These are phyloP conservation scores for barrel medic (Medicago truncatula) DNA, from an alignment of 306 rosid genomes.

Conservation along the genomic window MtrunA17r5.0-ANR NC_053043.1:17835501-17836000, in stretches of 20 bases:
- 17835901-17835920: conserved; percentile 63
- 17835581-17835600: neutral
- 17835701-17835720: conserved; percentile 40
- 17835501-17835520: conserved; percentile 56
- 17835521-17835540: conserved; percentile 74
- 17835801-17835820: conserved; percentile 30
- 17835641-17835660: conserved; percentile 44
- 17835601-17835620: conserved; percentile 20
- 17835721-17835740: conserved; percentile 16
- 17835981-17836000: conserved; percentile 39
- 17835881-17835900: conserved; percentile 53
- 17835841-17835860: conserved; percentile 20
- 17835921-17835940: conserved; percentile 67
- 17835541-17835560: conserved; percentile 58
- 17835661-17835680: conserved; percentile 29
- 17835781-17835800: conserved; percentile 22
- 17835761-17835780: conserved; percentile 37
- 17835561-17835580: conserved; percentile 37
- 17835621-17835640: conserved; percentile 76
- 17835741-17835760: conserved; percentile 12
- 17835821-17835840: neutral
- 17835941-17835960: conserved; percentile 69
- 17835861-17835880: conserved; percentile 45
- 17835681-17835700: conserved; percentile 50
- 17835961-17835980: conserved; percentile 40